Evolutionary conservation across 163 green algal species (phyloP).

Genomic region (Scenedesmus sp.): DNA sequence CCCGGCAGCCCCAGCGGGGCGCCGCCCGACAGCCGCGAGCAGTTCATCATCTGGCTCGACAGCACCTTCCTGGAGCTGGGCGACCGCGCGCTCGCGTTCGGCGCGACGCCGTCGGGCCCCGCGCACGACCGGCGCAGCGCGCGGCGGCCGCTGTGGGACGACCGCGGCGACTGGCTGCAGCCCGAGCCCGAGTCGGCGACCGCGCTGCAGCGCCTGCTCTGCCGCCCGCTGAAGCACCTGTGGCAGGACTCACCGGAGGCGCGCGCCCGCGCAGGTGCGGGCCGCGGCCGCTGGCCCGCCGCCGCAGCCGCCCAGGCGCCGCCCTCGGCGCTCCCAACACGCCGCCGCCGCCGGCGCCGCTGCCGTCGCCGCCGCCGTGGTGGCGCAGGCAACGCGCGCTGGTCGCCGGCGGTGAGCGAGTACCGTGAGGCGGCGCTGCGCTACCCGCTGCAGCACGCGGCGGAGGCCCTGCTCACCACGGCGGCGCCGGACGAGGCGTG

Average conservation of each 20-base stretch:
- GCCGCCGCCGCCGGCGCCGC: too few relatives aligned
- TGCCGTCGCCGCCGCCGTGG: too few relatives aligned
- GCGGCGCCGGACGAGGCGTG: constrained; percentile 48
- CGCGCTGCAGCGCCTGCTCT: constrained; percentile 46
- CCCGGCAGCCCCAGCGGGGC: constrained; percentile 41
- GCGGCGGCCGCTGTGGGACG: constrained; percentile 55
- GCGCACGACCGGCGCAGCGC: not conserved
- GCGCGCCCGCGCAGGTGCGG: constrained; percentile 39
- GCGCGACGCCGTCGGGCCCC: too few relatives aligned
- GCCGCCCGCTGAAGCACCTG: constrained; percentile 60
- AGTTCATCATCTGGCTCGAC: constrained; percentile 68
- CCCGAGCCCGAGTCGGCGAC: constrained; percentile 52
- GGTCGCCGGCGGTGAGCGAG: constrained; percentile 66
- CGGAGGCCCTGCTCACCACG: constrained; percentile 57
- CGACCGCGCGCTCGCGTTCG: too few relatives aligned
- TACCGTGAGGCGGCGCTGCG: constrained; percentile 53
- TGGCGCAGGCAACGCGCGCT: constrained; percentile 57
- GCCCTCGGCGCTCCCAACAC: too few relatives aligned
- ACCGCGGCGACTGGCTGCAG: constrained; percentile 62
- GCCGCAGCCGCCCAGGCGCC: too few relatives aligned
- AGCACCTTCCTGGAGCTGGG: constrained; percentile 59
- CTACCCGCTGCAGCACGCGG: constrained; percentile 47
- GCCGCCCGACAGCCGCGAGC: constrained; percentile 43
- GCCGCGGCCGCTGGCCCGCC: too few relatives aligned
- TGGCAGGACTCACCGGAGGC: constrained; percentile 62